Evolutionary conservation across 768 basidiomycete species (phyloP).

Genomic region (Mycena alexandri): DNA sequence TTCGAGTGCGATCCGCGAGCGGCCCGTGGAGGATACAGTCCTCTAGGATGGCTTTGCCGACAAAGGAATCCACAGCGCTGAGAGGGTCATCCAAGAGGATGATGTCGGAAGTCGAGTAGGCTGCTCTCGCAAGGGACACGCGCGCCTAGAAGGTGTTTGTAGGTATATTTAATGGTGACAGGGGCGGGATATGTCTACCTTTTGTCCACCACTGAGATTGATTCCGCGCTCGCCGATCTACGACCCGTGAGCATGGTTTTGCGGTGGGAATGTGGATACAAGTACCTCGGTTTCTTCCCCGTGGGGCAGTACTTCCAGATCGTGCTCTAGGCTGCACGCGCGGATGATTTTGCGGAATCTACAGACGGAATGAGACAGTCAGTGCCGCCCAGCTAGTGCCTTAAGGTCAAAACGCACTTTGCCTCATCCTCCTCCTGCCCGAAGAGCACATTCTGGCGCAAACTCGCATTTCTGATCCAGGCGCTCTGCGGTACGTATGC

Average conservation of each 20-base stretch:
- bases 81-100: conserved; percentile 88
- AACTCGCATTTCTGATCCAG: no score
- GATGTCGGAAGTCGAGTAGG: conserved; percentile 79
- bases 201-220: conserved; percentile 67
- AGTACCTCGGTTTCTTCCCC: conserved; percentile 70
- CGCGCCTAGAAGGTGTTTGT: conserved; percentile 59
- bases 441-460: no score
- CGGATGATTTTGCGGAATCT: conserved; percentile 70
- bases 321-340: conserved; percentile 78
- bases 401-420: neutral
- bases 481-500: no score
- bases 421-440: no score
- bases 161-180: no score
- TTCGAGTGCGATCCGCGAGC: conserved; percentile 64
- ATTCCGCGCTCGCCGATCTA: conserved; percentile 83
- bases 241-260: no score
- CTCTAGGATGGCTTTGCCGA: conserved; percentile 75
- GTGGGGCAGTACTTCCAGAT: conserved; percentile 77
- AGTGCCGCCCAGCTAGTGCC: neutral
- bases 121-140: conserved; percentile 82
- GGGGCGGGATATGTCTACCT: conserved; percentile 14
- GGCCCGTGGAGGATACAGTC: conserved; percentile 70
- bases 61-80: conserved; percentile 83
- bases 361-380: neutral
- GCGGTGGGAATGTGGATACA: no score